These are phyloP conservation scores for Xylaria nigripes DNA, from an alignment of 495 filamentous ascomycete genomes.

Conservation along the genomic window DNA sequence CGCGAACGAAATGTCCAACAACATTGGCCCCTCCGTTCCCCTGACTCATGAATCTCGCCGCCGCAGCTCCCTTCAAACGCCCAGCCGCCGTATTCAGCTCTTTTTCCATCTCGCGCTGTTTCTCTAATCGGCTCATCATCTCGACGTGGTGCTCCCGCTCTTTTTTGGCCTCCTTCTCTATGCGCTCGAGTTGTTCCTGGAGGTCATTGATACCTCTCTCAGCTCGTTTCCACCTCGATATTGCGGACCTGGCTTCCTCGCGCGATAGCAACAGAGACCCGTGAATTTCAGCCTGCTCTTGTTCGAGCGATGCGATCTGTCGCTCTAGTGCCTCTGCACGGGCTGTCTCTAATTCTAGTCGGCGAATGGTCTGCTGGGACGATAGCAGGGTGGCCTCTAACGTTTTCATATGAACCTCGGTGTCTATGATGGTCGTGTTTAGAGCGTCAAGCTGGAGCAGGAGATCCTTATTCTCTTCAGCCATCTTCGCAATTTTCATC, in stretches of 20 bases:
- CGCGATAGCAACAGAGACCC: slow-evolving; percentile 53
- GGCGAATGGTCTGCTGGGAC: slow-evolving; percentile 65
- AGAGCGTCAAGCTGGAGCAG: slow-evolving; percentile 74
- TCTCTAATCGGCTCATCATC: slow-evolving; percentile 70
- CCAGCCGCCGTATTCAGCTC: slow-evolving; percentile 70
- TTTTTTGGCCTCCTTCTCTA: slow-evolving; percentile 75
- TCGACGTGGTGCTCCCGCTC: slow-evolving; percentile 79
- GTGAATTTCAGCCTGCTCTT: slow-evolving; percentile 67
- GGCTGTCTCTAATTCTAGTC: slow-evolving; percentile 61
- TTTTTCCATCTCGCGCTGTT: slow-evolving; percentile 61
- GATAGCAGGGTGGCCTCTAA: slow-evolving; percentile 66
- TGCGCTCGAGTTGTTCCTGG: slow-evolving; percentile 79
- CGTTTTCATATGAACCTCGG: slow-evolving; percentile 63
- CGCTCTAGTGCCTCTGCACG: slow-evolving; percentile 69
- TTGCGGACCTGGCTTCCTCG: slow-evolving; percentile 64
- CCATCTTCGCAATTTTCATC: slow-evolving; percentile 58
- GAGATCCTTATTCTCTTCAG: slow-evolving; percentile 71
- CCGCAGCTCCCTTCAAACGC: slow-evolving; percentile 69
- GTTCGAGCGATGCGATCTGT: slow-evolving; percentile 68
- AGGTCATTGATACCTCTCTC: slow-evolving; percentile 64
- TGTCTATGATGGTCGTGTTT: slow-evolving; percentile 64
- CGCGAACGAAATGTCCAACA: slow-evolving; percentile 88
- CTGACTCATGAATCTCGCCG: slow-evolving; percentile 50
- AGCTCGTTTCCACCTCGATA: slow-evolving; percentile 74
- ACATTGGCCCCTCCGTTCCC: slow-evolving; percentile 51